These are phyloP conservation scores for Daldinia eschscholtzii DNA, from an alignment of 2,329 filamentous ascomycete genomes.

Conservation along the genomic window DNA sequence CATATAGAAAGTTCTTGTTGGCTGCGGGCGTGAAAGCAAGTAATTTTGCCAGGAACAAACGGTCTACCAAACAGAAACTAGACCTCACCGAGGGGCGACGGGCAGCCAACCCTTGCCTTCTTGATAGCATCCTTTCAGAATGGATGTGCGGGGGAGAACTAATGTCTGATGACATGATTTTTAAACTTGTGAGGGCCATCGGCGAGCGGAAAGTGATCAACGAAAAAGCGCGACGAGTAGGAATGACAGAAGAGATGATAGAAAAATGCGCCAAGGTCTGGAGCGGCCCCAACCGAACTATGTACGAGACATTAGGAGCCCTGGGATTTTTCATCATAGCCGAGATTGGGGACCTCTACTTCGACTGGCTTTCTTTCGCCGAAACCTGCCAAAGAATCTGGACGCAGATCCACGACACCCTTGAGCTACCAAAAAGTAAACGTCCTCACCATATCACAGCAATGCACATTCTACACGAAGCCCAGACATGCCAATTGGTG, in stretches of 20 bases:
- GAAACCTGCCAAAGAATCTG: neutral
- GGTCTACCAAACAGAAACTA: neutral
- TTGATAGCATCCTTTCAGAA: neutral
- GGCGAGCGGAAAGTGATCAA: neutral
- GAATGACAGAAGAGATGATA: neutral
- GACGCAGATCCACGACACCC: neutral
- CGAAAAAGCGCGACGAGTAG: neutral
- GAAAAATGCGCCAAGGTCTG: neutral
- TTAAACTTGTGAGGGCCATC: neutral
- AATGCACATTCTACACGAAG: neutral
- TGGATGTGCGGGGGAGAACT: neutral
- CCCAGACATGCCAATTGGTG: neutral
- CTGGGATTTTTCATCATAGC: neutral
- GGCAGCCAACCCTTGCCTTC: neutral
- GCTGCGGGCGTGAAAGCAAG: neutral
- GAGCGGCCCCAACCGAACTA: neutral
- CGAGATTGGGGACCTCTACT: neutral
- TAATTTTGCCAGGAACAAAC: neutral
- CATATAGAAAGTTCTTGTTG: neutral
- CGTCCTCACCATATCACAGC: neutral
- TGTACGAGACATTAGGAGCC: neutral
- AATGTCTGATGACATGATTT: neutral
- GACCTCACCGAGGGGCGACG: neutral
- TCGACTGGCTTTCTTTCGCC: neutral
- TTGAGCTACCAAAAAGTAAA: neutral